Evolutionary conservation across 2,329 filamentous ascomycete species (phyloP).

Genomic region (Diaporthe vaccinii): DNA sequence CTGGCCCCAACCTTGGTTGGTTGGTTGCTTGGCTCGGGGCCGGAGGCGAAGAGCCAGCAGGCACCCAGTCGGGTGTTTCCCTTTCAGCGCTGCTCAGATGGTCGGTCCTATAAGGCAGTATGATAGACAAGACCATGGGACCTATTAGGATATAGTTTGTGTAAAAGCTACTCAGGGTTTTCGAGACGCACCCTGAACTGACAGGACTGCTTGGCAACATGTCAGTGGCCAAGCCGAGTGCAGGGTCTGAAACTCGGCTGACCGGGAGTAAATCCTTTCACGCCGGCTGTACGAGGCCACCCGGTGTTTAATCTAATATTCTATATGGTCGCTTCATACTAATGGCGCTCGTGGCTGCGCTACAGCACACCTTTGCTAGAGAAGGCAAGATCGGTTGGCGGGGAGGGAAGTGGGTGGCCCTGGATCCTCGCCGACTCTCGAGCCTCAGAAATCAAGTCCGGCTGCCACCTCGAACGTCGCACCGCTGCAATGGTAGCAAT

Average conservation of each 20-base stretch:
- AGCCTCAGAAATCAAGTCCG: neutral
- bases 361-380: neutral
- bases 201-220: neutral
- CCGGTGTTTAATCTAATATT: neutral
- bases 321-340: neutral
- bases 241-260: slow-evolving; percentile 18
- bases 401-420: neutral
- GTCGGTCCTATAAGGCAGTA: neutral
- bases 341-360: slow-evolving; percentile 5
- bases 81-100: neutral
- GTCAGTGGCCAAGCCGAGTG: neutral
- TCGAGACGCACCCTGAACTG: neutral
- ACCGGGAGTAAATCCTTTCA: neutral
- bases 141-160: neutral
- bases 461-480: slow-evolving; percentile 1
- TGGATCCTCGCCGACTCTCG: slow-evolving; percentile 16
- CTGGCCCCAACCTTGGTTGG: neutral
- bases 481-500: slow-evolving; percentile 12
- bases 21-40: neutral
- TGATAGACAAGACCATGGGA: neutral
- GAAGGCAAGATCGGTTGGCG: neutral
- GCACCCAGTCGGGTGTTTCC: neutral
- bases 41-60: neutral
- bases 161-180: neutral
- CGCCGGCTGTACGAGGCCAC: neutral